Conservation (phyloP, 305 asterid species). For the Euphrasia arctica region DNA sequence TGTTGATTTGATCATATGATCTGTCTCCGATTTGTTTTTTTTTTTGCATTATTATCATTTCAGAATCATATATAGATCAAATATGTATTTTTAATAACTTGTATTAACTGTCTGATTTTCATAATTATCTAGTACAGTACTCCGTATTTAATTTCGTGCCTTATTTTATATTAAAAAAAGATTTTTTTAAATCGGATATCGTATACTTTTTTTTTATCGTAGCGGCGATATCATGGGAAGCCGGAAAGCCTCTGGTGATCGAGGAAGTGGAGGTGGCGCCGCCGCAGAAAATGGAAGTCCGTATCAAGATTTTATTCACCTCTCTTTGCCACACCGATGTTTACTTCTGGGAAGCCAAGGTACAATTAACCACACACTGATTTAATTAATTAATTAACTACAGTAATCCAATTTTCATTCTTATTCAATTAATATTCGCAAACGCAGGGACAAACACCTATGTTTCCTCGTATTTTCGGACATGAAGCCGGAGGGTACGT, state of each 20-base stretch:
- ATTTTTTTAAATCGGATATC: no score
- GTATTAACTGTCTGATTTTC: neutral
- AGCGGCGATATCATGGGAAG: constrained; percentile 41
- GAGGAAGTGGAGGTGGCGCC: constrained; percentile 81
- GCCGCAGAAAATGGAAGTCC: constrained; percentile 67
- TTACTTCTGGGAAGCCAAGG: constrained; percentile 86
- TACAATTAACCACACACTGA: constrained; percentile 9
- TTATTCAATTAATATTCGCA: no score
- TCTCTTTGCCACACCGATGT: constrained; percentile 77
- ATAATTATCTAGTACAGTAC: no score
- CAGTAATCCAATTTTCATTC: neutral
- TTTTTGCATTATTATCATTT: no score
- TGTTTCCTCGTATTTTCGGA: constrained; percentile 62
- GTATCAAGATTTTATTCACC: constrained; percentile 58
- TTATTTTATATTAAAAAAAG: no score
- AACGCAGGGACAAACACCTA: constrained; percentile 59
- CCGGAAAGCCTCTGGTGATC: constrained; percentile 68
- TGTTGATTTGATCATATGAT: no score
- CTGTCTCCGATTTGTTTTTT: no score
- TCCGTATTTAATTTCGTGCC: no score
- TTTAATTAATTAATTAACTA: no score
- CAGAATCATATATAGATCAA: no score
- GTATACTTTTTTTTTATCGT: no score
- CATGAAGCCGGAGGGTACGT: constrained; percentile 64
- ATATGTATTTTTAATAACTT: no score